Evolutionary conservation across 1,284 basidiomycete species (phyloP), one percentile per base, ranked within the genome.

Genomic region (Cutaneotrichosporon cyanovorans): DNA sequence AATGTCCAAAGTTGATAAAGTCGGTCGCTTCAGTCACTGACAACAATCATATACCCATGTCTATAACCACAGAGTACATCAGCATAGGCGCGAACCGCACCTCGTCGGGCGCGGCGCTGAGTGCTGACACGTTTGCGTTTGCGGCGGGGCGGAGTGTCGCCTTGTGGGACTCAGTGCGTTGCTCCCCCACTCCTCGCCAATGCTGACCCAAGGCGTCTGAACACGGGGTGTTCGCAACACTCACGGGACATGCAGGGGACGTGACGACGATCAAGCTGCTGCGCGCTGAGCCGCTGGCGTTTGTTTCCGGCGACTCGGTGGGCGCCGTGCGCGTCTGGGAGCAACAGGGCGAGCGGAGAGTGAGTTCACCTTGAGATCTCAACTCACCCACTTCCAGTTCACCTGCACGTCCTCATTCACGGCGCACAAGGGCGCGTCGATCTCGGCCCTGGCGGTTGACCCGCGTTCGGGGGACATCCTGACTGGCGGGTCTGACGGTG

Each of bases 401-500:
- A 68, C 48, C 12, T 62, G 68, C 37, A 64, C 66, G 2, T 54
- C 55, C n/a, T 71, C 63, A 16, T 55, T 77, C 11, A 71, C 78
- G 52, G 85, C 83, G 5, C 87, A 92, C 69, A 45, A 50, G n/a
- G 55, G 68, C 19, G 77, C 80, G 45, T 77, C 80, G 45, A 77
- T 91, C n/a, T 84, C 84, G 18, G 75, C 80, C 7, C 61, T 91
- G 2, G 78, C 75, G 34, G 71, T 76, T 46, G 72, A 48, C 35
- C 31, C 52, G 22, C 23, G 16, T 65, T 31, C 42, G 12, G 42
- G 43, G 0, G 72, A 74, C 32, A 34, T 91, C 6, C 75, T 83
- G 3, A 86, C 86, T 1, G 89, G 86, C 2, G 81, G 84, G 23
- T 91, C 88, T 0, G 87, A 93, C 63, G 80, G 81, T 0, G 70